phyloP scores from a whole-genome alignment of 2,329 filamentous ascomycete species.

The Phaeosphaeriaceae sp. region DNA sequence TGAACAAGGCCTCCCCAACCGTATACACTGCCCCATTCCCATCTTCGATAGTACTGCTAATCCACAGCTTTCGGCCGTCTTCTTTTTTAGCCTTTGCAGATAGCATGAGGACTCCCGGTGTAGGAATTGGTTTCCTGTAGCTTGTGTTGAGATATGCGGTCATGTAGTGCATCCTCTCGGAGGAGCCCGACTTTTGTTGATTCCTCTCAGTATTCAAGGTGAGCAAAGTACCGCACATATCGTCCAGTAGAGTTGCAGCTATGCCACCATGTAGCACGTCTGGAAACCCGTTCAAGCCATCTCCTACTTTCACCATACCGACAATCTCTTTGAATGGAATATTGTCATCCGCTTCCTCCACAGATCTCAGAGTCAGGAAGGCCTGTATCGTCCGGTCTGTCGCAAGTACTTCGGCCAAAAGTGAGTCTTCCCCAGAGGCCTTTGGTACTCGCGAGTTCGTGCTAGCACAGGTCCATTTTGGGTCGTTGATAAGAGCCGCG shows the following conservation, averaged over 20 bases:
- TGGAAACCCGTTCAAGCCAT: slow-evolving; percentile 61
- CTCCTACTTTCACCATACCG: slow-evolving; percentile 55
- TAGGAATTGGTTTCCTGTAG: slow-evolving; percentile 61
- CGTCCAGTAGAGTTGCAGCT: slow-evolving; percentile 64
- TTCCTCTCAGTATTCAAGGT: slow-evolving; percentile 49
- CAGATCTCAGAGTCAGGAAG: slow-evolving; percentile 32
- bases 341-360: slow-evolving; percentile 20
- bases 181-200: slow-evolving; percentile 10
- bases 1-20: slow-evolving; percentile 61
- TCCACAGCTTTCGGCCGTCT: slow-evolving; percentile 62
- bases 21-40: slow-evolving; percentile 58
- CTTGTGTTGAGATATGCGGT: slow-evolving; percentile 60
- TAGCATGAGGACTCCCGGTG: slow-evolving; percentile 57
- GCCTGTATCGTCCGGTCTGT: slow-evolving; percentile 56
- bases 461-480: slow-evolving; percentile 50
- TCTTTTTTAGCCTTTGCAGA: slow-evolving; percentile 53
- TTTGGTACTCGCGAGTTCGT: slow-evolving; percentile 42
- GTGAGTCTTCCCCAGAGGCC: slow-evolving; percentile 55
- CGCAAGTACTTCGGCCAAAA: slow-evolving; percentile 61
- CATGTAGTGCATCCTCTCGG: slow-evolving; percentile 24
- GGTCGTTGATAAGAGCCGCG: slow-evolving; percentile 50
- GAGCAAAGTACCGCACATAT: slow-evolving; percentile 61
- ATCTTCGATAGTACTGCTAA: slow-evolving; percentile 58
- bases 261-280: slow-evolving; percentile 65
- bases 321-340: slow-evolving; percentile 44